Base-by-base conservation (phyloP, 768 basidiomycete species). In the Paxillus involutus region DNA sequence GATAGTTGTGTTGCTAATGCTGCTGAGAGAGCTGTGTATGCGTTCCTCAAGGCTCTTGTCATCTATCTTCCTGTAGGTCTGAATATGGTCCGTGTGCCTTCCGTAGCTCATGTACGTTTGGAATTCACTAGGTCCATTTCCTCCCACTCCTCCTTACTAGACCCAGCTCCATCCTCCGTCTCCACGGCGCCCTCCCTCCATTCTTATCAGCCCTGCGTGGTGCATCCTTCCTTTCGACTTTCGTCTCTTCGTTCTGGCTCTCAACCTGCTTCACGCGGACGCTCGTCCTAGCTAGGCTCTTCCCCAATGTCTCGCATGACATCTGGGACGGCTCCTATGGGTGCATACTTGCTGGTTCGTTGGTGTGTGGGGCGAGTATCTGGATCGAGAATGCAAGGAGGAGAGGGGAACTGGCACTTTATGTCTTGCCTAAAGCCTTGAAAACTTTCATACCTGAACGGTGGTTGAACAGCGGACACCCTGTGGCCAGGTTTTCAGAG, bases 321-420 rank as follows among this genome's bases (percentile, higher is more conserved):
- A 81, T 87, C 55, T 89, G 87, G 82, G 90, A 92, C 62, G 88
- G 90, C 0, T 86, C 90, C 1, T 78, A 76, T 52, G 90, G 90
- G 1, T 80, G 85, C 55, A 70, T 86, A 30, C 69, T 91, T 55
- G 78, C 75, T 4, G 89, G 86, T 19, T 87, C 85, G 55, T 66
- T 92, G 41, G 70, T 78, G 16, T 91, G 89, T 56, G 89, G 90
- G 4, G 73, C 78, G 52, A 90, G 88, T 51, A 89, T 92, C 41
- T 89, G 84, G 82, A 79, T 91, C 26, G 90, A 92, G 64, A 83
- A 85, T 55, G 84, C 83, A 3, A 73, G 75, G 51, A 72, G 90
- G 57, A 73, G 90, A 49, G 88, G 88, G 5, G 90, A 92, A 71
- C 88, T 92, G 73, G 84, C 88, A 0, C 66, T 91, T 30, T 91